Evolutionary conservation across 2,329 filamentous ascomycete genomes (phyloP).

Genomic region (Colletotrichum musae): DNA sequence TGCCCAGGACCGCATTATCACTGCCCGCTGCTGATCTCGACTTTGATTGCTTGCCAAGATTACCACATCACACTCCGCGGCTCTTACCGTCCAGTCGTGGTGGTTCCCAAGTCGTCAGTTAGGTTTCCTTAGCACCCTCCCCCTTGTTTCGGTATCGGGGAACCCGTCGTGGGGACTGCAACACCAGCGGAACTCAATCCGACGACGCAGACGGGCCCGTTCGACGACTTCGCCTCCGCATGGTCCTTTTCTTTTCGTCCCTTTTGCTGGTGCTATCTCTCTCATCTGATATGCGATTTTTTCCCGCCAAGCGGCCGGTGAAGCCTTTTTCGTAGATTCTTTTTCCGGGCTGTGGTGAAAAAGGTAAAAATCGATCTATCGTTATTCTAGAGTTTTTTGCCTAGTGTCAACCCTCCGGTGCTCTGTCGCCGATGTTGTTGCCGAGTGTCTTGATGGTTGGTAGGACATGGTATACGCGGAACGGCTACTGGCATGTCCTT

Average conservation of each 20-base stretch:
- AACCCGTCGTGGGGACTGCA: slow-evolving; percentile 2
- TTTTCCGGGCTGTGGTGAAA: no score
- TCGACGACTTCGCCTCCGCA: background rate
- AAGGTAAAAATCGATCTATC: no score
- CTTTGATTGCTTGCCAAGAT: no score
- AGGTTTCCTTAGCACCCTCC: background rate
- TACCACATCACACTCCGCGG: background rate
- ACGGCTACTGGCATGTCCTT: no score
- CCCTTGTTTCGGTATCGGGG: background rate
- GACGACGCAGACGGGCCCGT: background rate
- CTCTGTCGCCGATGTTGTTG: no score
- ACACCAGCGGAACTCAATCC: slow-evolving; percentile 33
- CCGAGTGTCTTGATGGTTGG: no score
- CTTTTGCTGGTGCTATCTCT: no score
- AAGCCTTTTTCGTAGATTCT: background rate
- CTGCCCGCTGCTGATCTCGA: no score
- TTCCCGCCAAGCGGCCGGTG: slow-evolving; percentile 13
- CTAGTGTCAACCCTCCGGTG: no score
- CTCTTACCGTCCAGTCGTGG: background rate
- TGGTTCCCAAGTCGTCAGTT: background rate
- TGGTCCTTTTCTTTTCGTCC: background rate
- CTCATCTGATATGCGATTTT: background rate
- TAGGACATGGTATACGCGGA: no score
- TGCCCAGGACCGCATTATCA: no score
- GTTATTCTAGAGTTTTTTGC: no score